A percentile compares a stretch with the other conserved stretches of the same genome.
Evolutionary conservation across 495 filamentous ascomycete species (phyloP).

Genomic region (Daldinia concentrica): DNA sequence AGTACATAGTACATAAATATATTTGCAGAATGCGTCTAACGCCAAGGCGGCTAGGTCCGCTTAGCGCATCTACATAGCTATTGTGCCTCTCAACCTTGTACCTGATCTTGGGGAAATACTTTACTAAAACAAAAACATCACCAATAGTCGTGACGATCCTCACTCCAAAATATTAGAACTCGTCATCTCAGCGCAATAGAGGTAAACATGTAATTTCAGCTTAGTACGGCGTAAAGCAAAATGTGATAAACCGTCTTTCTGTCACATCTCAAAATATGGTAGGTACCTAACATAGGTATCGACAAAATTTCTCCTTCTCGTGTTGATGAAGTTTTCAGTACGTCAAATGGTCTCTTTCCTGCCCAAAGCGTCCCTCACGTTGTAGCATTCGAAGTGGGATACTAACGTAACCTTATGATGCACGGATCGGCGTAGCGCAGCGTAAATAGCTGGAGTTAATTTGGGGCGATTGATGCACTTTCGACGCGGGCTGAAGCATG

Average conservation of each 20-base stretch:
- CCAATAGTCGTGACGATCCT: constrained; percentile 28
- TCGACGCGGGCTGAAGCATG: constrained; percentile 19
- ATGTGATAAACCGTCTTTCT: not conserved
- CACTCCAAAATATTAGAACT: not conserved
- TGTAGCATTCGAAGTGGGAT: constrained; percentile 9
- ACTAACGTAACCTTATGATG: constrained; percentile 25
- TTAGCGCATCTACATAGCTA: constrained; percentile 1
- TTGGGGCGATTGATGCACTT: not conserved
- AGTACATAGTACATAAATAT: not conserved
- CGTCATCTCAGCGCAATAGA: constrained; percentile 1
- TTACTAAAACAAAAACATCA: not conserved
- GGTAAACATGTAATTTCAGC: not conserved
- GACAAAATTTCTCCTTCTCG: constrained; percentile 1
- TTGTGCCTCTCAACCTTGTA: constrained; percentile 2
- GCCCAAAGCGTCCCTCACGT: not conserved
- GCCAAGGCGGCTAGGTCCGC: constrained; percentile 34
- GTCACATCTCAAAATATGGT: constrained; percentile 3
- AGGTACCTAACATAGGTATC: not conserved
- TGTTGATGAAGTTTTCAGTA: not conserved
- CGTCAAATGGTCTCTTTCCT: constrained; percentile 7
- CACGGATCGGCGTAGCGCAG: constrained; percentile 26
- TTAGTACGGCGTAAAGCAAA: not conserved
- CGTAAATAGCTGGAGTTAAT: constrained; percentile 9
- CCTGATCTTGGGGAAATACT: not conserved
- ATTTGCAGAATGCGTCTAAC: not conserved